Percentiles rank a stretch among this genome's conserved stretches.
phyloP scores from a whole-genome alignment of 169 alveolate species.

The Plasmodium relictum region DNA sequence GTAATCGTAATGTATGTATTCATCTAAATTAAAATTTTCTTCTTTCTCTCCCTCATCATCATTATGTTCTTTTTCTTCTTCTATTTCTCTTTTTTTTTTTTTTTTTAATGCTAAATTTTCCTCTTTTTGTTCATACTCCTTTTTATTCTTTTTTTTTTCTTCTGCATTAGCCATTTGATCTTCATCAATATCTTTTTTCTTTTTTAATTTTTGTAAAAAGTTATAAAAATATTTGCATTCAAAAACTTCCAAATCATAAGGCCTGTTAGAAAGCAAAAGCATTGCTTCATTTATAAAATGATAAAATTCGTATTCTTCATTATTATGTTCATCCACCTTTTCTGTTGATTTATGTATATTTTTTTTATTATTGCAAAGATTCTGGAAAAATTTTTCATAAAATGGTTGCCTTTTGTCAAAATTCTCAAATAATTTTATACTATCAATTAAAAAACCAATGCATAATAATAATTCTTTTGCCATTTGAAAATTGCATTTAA shows the following conservation, averaged over 20 bases:
- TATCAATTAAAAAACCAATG: conserved; percentile 61
- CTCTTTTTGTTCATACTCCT: neutral
- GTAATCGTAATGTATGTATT: conserved; percentile 47
- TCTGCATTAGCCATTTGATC: neutral
- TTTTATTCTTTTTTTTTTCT: neutral
- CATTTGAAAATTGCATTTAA: conserved; percentile 65
- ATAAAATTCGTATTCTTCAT: conserved; percentile 20
- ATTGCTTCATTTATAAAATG: conserved; percentile 67
- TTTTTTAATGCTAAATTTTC: neutral
- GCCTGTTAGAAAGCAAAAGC: conserved; percentile 43
- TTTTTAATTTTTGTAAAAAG: conserved; percentile 26
- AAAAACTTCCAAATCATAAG: conserved; percentile 59
- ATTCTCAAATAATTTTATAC: conserved; percentile 20
- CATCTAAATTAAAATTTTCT: neutral
- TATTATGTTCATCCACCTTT: neutral
- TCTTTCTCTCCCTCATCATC: neutral
- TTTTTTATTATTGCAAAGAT: conserved; percentile 8
- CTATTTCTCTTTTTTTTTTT: neutral
- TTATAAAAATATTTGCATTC: conserved; percentile 41
- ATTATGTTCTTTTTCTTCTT: neutral
- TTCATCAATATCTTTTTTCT: neutral
- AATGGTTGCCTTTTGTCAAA: conserved; percentile 46
- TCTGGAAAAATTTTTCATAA: conserved; percentile 41
- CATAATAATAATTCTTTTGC: conserved; percentile 62
- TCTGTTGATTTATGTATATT: neutral